A percentile compares a stretch with the other conserved stretches of the same genome.
These are phyloP conservation scores for Clavispora vitiphila DNA, from an alignment of 805 yeast genomes.

Conservation along the genomic window DNA sequence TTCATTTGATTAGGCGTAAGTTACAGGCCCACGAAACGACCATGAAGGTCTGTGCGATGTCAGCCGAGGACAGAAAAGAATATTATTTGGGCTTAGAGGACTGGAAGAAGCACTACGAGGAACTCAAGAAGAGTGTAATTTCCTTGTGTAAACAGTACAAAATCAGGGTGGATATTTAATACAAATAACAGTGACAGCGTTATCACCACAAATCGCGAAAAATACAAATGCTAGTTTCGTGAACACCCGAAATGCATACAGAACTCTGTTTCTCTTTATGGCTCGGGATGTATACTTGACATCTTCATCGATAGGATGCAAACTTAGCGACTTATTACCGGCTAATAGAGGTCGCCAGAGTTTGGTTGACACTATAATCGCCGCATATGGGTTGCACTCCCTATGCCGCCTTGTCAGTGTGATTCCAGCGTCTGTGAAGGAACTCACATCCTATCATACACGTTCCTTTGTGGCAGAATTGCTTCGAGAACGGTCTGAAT, in stretches of 20 bases:
- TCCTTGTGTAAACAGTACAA: not conserved
- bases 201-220: too few species aligned
- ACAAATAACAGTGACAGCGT: not conserved
- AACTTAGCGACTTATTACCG: constrained; percentile 42
- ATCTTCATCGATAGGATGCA: constrained; percentile 14
- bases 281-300: constrained; percentile 19
- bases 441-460: constrained; percentile 49
- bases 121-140: constrained; percentile 2
- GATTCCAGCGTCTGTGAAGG: constrained; percentile 25
- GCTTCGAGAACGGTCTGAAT: constrained; percentile 19
- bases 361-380: constrained; percentile 36
- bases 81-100: constrained; percentile 14
- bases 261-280: not conserved
- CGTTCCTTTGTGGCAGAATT: constrained; percentile 35
- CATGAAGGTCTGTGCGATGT: constrained; percentile 6
- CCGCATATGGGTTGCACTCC: constrained; percentile 34
- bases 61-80: not conserved
- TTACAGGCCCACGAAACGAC: constrained; percentile 3
- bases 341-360: constrained; percentile 49
- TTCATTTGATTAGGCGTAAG: constrained; percentile 3
- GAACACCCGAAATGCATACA: constrained; percentile 6
- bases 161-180: not conserved
- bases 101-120: constrained; percentile 13
- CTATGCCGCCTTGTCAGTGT: constrained; percentile 22
- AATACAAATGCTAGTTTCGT: too few species aligned